Conservation (phyloP, 2,329 filamentous ascomycete genomes). For the Myriosclerotinia duriaeana region DNA sequence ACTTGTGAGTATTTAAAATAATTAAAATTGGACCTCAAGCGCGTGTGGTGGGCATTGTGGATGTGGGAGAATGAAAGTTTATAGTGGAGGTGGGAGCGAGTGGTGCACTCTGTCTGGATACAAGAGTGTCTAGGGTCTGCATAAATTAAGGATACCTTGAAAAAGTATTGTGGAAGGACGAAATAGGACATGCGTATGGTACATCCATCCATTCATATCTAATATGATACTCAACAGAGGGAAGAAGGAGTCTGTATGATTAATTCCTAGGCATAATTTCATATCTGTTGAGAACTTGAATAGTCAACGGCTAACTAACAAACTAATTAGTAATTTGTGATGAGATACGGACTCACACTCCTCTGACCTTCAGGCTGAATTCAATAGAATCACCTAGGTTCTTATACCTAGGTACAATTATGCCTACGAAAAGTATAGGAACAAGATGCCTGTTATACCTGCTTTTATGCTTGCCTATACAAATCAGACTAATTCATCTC, state of each 20-base stretch:
- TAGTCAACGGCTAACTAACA: background rate
- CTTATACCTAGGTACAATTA: background rate
- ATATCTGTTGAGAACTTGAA: background rate
- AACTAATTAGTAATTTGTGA: background rate
- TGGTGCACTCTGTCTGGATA: constrained; percentile 1
- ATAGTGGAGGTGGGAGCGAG: constrained; percentile 3
- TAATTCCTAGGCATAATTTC: background rate
- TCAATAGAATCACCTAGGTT: constrained; percentile 12
- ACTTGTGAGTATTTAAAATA: constrained; percentile 13
- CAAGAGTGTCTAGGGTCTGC: constrained; percentile 6
- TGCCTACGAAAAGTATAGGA: constrained; percentile 12
- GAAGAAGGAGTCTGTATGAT: background rate
- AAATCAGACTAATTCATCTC: constrained; percentile 10
- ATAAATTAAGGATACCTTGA: constrained; percentile 10
- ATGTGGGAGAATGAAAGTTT: constrained; percentile 14
- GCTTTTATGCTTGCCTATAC: constrained; percentile 9
- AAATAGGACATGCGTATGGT: constrained; percentile 8
- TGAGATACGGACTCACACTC: background rate
- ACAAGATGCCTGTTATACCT: constrained; percentile 20
- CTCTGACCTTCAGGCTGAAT: constrained; percentile 1
- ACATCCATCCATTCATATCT: constrained; percentile 3
- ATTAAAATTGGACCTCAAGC: constrained; percentile 21
- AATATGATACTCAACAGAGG: background rate
- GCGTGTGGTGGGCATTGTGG: constrained; percentile 22
- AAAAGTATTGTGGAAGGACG: constrained; percentile 4